Evolutionary conservation across 169 alveolate species (phyloP).

Genomic region (Babesia sp.): DNA sequence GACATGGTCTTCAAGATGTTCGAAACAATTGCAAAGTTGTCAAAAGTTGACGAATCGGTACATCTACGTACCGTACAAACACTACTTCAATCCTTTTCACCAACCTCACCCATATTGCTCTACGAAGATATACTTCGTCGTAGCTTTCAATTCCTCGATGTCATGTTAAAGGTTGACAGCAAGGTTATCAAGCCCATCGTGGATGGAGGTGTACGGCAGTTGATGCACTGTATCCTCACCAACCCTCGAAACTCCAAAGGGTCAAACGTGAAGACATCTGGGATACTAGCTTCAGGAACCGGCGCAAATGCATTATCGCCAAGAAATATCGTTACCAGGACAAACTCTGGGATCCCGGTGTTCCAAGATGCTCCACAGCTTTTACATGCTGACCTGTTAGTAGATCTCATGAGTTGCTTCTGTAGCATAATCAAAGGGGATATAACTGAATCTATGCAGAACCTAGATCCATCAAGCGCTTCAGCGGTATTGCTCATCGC

Average conservation of each 20-base stretch:
- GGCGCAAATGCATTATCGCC: neutral
- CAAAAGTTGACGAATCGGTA: slow-evolving; percentile 34
- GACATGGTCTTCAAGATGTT: slow-evolving; percentile 34
- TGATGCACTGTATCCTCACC: slow-evolving; percentile 25
- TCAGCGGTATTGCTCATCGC: slow-evolving; percentile 13
- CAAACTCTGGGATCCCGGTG: neutral
- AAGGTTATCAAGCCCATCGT: slow-evolving; percentile 21
- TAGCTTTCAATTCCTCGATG: slow-evolving; percentile 14
- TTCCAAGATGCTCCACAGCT: neutral
- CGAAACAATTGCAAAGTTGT: slow-evolving; percentile 15
- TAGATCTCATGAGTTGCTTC: slow-evolving; percentile 1
- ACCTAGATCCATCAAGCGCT: slow-evolving; percentile 13
- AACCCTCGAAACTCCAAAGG: neutral
- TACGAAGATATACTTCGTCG: slow-evolving; percentile 26
- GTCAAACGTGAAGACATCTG: neutral
- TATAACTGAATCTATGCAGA: neutral
- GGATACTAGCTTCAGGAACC: neutral
- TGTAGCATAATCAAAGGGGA: slow-evolving; percentile 1
- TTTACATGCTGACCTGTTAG: slow-evolving; percentile 1
- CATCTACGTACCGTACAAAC: slow-evolving; percentile 40
- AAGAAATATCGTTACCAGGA: neutral
- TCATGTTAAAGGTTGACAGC: slow-evolving; percentile 2
- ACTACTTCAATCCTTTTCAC: slow-evolving; percentile 26
- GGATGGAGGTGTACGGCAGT: slow-evolving; percentile 38
- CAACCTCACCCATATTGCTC: slow-evolving; percentile 5